phyloP scores from a whole-genome alignment of 2,329 filamentous ascomycete species.

The Fusarium poae region DNA sequence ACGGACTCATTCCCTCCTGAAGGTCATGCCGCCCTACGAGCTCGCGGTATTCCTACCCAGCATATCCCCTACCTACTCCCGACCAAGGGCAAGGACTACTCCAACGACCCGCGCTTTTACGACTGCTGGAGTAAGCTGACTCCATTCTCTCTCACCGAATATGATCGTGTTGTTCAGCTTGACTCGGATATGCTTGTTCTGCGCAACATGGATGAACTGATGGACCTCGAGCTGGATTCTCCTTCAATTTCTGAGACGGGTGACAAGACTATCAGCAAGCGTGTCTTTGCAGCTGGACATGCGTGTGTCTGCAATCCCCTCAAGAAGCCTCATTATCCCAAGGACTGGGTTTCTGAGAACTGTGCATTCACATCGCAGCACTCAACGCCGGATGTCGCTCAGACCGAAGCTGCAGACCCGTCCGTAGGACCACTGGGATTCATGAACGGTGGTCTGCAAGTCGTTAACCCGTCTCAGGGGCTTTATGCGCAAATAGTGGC shows the following conservation, averaged over 20 bases:
- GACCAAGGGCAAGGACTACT: conserved; percentile 73
- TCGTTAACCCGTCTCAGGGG: conserved; percentile 64
- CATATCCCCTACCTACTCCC: conserved; percentile 81
- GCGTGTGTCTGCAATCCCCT: conserved; percentile 90
- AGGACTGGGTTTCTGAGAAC: conserved; percentile 71
- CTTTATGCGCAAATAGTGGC: conserved; percentile 65
- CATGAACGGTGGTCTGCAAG: conserved; percentile 65
- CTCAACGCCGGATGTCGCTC: conserved; percentile 59
- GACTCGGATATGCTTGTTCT: conserved; percentile 90
- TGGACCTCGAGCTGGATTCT: conserved; percentile 81
- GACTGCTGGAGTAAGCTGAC: conserved; percentile 92
- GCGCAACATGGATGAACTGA: conserved; percentile 91
- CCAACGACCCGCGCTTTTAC: conserved; percentile 84
- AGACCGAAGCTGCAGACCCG: conserved; percentile 61
- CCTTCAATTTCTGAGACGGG: conserved; percentile 43
- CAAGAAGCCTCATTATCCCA: conserved; percentile 81
- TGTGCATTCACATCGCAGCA: conserved; percentile 72
- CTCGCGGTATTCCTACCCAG: conserved; percentile 76
- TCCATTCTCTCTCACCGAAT: conserved; percentile 81
- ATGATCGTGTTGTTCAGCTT: conserved; percentile 83
- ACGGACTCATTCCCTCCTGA: conserved; percentile 79
- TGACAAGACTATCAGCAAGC: conserved; percentile 55
- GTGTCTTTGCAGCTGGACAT: conserved; percentile 85
- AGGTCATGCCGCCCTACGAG: conserved; percentile 76
- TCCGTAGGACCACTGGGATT: conserved; percentile 62